Evolutionary conservation across 495 filamentous ascomycete species (phyloP).

Genomic region (Penicillium daleae): DNA sequence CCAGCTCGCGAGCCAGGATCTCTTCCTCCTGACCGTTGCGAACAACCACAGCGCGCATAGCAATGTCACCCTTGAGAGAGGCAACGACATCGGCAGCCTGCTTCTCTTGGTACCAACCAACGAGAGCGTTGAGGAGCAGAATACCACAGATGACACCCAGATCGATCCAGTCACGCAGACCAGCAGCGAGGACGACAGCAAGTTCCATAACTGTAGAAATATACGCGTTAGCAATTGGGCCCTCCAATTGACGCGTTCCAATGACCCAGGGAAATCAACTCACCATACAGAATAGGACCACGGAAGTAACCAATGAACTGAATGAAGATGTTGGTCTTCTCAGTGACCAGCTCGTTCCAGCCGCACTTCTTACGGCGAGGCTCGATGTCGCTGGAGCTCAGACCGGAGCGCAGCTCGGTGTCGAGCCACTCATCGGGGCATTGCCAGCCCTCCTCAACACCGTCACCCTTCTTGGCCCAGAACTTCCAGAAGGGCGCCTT

Average conservation of each 20-base stretch:
- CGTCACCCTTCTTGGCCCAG: slow-evolving; percentile 48
- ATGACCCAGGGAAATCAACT: slow-evolving; percentile 30
- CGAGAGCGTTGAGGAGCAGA: slow-evolving; percentile 74
- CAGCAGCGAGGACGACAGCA: slow-evolving; percentile 76
- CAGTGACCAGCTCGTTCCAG: slow-evolving; percentile 74
- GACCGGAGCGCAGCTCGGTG: slow-evolving; percentile 68
- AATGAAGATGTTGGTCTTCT: slow-evolving; percentile 77
- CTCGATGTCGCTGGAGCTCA: slow-evolving; percentile 62
- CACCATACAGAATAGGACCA: slow-evolving; percentile 85
- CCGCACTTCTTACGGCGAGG: slow-evolving; percentile 67
- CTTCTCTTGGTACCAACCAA: slow-evolving; percentile 89
- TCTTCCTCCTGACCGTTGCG: slow-evolving; percentile 72
- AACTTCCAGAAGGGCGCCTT: slow-evolving; percentile 64
- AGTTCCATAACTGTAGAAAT: slow-evolving; percentile 73
- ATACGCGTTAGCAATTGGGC: slow-evolving; percentile 15
- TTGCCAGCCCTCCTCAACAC: slow-evolving; percentile 50
- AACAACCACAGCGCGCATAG: slow-evolving; percentile 73
- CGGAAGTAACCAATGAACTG: slow-evolving; percentile 81
- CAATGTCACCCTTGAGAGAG: slow-evolving; percentile 80
- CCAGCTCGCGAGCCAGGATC: slow-evolving; percentile 78
- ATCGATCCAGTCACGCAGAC: slow-evolving; percentile 83
- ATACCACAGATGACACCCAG: slow-evolving; percentile 86
- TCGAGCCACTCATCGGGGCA: slow-evolving; percentile 73
- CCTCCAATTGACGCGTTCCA: slow-evolving; percentile 8
- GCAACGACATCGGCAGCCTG: slow-evolving; percentile 84